phyloP scores from a whole-genome alignment of 306 rosid genomes.

The Begonia masoniana region DNA sequence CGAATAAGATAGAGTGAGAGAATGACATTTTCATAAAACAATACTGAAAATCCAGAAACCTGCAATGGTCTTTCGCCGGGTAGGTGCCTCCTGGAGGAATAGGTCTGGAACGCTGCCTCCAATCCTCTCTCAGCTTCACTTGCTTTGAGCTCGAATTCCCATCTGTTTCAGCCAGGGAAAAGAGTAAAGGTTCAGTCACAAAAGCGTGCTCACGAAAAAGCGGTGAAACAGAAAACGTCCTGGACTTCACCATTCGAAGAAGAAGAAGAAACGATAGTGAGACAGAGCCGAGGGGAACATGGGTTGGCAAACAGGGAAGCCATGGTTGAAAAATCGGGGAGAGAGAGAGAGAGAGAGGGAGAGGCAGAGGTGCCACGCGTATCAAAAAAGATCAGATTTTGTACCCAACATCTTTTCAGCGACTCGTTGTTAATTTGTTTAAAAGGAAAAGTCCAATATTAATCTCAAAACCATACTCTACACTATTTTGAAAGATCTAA shows the following conservation, averaged over 20 bases:
- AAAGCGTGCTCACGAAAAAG: no score
- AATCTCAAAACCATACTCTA: no score
- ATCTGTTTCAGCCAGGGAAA: constrained; percentile 17
- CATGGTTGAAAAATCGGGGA: constrained; percentile 26
- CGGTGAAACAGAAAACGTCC: background rate
- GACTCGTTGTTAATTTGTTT: no score
- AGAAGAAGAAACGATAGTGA: constrained; percentile 31
- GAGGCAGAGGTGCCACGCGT: no score
- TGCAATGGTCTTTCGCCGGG: constrained; percentile 96
- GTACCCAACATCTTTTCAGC: no score
- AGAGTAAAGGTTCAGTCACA: no score
- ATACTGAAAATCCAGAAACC: constrained; percentile 20
- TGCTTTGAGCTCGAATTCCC: constrained; percentile 24
- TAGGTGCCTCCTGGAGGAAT: constrained; percentile 86
- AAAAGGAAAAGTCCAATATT: no score
- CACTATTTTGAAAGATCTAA: no score
- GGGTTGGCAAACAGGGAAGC: constrained; percentile 32
- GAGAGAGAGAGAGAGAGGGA: constrained; percentile 1
- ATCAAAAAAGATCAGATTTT: no score
- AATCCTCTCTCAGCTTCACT: constrained; percentile 50
- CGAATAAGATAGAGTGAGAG: background rate
- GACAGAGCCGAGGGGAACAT: constrained; percentile 30
- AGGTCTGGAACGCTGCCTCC: constrained; percentile 81
- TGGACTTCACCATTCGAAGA: constrained; percentile 16
- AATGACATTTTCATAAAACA: background rate